Conservation (phyloP, 345 rosid species). For the Tarenaya hassleriana region DNA sequence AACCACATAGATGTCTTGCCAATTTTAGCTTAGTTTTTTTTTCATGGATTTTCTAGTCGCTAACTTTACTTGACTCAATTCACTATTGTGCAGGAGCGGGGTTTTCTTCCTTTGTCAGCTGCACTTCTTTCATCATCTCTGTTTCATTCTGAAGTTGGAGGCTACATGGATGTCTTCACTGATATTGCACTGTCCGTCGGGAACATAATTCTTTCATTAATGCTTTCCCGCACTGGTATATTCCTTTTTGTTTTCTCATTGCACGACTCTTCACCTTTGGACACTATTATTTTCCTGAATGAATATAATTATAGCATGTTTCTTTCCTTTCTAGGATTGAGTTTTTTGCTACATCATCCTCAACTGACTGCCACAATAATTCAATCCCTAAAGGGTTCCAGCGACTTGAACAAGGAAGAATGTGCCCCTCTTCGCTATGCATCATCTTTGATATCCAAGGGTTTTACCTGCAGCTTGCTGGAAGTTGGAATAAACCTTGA, state of each 20-base stretch:
- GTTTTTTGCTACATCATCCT: slow-evolving; percentile 68
- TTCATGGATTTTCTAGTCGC: slow-evolving; percentile 8
- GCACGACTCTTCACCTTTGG: slow-evolving; percentile 8
- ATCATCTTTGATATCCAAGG: slow-evolving; percentile 65
- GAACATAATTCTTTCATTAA: slow-evolving; percentile 69
- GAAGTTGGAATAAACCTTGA: slow-evolving; percentile 86
- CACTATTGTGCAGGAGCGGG: slow-evolving; percentile 70
- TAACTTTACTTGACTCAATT: slow-evolving; percentile 30
- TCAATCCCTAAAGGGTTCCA: slow-evolving; percentile 57
- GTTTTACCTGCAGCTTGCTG: slow-evolving; percentile 73
- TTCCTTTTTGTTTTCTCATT: background rate
- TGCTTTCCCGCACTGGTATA: slow-evolving; percentile 78
- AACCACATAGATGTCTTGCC: too few relatives aligned
- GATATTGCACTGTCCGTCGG: slow-evolving; percentile 70
- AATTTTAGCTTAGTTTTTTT: too few relatives aligned
- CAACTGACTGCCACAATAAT: slow-evolving; percentile 68
- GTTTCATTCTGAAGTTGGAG: slow-evolving; percentile 56
- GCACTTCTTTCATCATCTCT: slow-evolving; percentile 72
- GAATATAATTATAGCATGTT: background rate
- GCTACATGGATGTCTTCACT: slow-evolving; percentile 36
- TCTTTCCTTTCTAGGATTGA: slow-evolving; percentile 56
- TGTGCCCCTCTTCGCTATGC: slow-evolving; percentile 93
- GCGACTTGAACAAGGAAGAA: slow-evolving; percentile 57
- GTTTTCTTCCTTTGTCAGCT: slow-evolving; percentile 93
- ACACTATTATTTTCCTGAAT: slow-evolving; percentile 17